Conservation (phyloP, 208 protist genomes). For the Trypanosoma melophagium region DNA sequence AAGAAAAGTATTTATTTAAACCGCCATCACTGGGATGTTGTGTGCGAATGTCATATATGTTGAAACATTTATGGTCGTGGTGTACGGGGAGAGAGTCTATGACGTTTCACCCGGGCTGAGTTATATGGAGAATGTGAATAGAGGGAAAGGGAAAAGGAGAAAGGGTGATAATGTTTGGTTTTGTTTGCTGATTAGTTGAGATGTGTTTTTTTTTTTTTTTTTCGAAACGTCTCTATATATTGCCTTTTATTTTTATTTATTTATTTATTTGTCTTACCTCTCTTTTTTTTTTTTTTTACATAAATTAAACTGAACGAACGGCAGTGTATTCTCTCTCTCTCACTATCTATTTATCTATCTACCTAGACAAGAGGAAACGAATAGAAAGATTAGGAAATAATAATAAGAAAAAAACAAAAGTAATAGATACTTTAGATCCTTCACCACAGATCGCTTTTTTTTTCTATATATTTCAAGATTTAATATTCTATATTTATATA, state of each 20-base stretch:
- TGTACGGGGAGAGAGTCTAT: constrained; percentile 5
- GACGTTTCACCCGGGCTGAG: constrained; percentile 1
- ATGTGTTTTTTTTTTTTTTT: background rate
- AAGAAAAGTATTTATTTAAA: background rate
- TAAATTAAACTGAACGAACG: background rate
- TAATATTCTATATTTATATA: no score
- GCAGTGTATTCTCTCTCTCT: background rate
- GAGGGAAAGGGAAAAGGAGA: no score
- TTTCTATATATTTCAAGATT: no score
- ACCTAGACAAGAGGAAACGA: background rate
- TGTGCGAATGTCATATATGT: constrained; percentile 13
- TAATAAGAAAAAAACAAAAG: no score
- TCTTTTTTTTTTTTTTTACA: constrained; percentile 30
- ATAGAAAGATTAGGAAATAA: no score
- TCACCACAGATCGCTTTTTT: no score
- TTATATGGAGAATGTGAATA: no score
- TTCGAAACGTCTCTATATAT: no score
- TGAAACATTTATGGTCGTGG: constrained; percentile 21
- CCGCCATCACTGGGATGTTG: constrained; percentile 7
- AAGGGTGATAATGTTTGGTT: no score
- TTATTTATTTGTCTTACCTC: constrained; percentile 9
- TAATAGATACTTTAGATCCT: no score
- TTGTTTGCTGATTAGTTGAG: no score
- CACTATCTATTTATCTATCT: constrained; percentile 2
- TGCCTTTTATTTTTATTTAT: constrained; percentile 8